These are phyloP conservation scores for Luffa acutangula DNA, from an alignment of 306 rosid species.

Conservation along the genomic window DNA sequence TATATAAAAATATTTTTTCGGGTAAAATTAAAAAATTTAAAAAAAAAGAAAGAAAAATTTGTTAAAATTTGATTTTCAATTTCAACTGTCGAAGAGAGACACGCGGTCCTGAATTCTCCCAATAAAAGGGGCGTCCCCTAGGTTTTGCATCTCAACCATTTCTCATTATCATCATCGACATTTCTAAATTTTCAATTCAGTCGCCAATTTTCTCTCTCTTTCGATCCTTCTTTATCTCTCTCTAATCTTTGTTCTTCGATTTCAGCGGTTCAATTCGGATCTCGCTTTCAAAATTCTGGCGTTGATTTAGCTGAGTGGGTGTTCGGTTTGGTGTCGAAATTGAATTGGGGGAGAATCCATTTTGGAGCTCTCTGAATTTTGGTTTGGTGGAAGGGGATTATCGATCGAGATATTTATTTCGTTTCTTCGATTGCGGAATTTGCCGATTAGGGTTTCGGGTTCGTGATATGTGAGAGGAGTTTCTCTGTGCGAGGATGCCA, in stretches of 20 bases:
- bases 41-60: not conserved
- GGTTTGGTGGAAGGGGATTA: not conserved
- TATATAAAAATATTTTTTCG: too few species aligned
- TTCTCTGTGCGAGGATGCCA: constrained; percentile 43
- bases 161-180: not conserved
- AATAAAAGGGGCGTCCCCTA: constrained; percentile 9
- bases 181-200: not conserved
- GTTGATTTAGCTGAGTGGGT: not conserved
- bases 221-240: not conserved
- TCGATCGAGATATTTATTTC: not conserved
- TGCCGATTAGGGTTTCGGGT: constrained; percentile 4
- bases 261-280: not conserved
- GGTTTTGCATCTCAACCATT: not conserved
- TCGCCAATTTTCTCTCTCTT: not conserved
- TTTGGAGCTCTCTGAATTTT: not conserved
- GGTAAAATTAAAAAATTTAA: not conserved
- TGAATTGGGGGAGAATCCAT: not conserved
- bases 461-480: not conserved
- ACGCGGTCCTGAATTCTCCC: constrained; percentile 4
- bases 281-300: not conserved
- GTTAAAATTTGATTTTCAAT: not conserved
- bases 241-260: not conserved
- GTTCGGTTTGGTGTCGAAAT: not conserved
- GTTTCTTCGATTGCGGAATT: not conserved
- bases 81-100: not conserved